A percentile compares a stretch with the other conserved stretches of the same genome.
phyloP scores from a whole-genome alignment of 2,329 filamentous ascomycete species.

The Lecanoromycetidae sp. region DNA sequence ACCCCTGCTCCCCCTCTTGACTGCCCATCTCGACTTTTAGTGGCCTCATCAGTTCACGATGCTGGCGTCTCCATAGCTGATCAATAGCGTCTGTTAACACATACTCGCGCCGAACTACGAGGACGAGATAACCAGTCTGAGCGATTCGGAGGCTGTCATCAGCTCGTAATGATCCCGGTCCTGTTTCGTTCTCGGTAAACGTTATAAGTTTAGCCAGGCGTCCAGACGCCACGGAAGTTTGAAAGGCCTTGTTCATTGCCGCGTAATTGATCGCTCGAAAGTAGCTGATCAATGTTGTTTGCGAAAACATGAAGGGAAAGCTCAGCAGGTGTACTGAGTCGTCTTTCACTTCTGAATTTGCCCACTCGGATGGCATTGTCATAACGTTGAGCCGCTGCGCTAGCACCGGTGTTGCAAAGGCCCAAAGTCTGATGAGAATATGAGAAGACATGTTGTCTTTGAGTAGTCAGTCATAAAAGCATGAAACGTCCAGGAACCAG shows the following conservation, averaged over 20 bases:
- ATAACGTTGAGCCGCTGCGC: slow-evolving; percentile 63
- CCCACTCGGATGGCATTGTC: slow-evolving; percentile 62
- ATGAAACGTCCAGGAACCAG: no score
- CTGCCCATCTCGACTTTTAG: slow-evolving; percentile 80
- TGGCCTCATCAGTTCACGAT: slow-evolving; percentile 68
- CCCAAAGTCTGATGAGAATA: slow-evolving; percentile 51
- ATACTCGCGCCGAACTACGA: slow-evolving; percentile 55
- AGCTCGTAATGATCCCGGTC: slow-evolving; percentile 41
- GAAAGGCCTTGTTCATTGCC: slow-evolving; percentile 68
- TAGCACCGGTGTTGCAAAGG: slow-evolving; percentile 66
- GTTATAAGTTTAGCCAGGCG: slow-evolving; percentile 36
- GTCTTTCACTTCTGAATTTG: slow-evolving; percentile 45
- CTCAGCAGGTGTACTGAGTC: slow-evolving; percentile 64
- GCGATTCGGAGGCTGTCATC: slow-evolving; percentile 45
- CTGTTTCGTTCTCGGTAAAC: slow-evolving; percentile 28
- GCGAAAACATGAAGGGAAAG: slow-evolving; percentile 67
- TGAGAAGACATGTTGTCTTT: slow-evolving; percentile 49
- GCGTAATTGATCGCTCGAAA: slow-evolving; percentile 83
- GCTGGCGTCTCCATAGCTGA: slow-evolving; percentile 78
- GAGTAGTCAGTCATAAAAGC: no score
- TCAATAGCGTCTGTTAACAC: slow-evolving; percentile 66
- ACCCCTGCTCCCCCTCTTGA: slow-evolving; percentile 70
- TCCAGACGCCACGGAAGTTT: slow-evolving; percentile 46
- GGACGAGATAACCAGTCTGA: slow-evolving; percentile 53
- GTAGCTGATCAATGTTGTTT: slow-evolving; percentile 61